Base-by-base conservation (phyloP, 371 early-diverging fungal species). In the Fennellomyces sp. region DNA sequence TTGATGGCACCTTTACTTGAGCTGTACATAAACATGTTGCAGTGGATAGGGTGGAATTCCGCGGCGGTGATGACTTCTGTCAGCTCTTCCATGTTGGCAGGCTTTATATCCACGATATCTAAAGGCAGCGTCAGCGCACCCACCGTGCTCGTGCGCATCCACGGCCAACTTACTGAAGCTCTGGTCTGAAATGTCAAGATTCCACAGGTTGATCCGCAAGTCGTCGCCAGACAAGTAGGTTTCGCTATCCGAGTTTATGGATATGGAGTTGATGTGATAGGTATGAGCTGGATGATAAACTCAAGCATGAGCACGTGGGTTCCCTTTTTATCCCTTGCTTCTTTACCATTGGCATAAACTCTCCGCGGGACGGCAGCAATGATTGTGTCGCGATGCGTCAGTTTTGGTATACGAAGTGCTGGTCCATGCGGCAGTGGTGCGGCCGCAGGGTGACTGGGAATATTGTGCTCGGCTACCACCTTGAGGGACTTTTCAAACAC, bases 71-170 rank as follows among this genome's bases (percentile, higher is more conserved):
- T 99, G 56, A 99, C 99, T 73, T 98, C 99, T 11, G 96, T 97
- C 61, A 99, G 76, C 64, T 99, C 99, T 71, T 98, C 98, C 95
- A 97, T 97, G 72, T 97, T 98, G 29, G 91, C 92, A 33, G 99
- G 99, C 80, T 99, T 99, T 64, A 99, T 97, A 80, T 99, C 99
- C 53, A 99, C 97, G 79, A 99, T 96, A 73, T 97, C 94, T 91
- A 72, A 6, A 30, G 35, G 48, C 31, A 39, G 42, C 12, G 19
- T 21, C 12, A 29, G 17, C 17, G 2, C 15, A 45, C 27, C 2
- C 53, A 28, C 38, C 49, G 41, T 17, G 15, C 21, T 21, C 42
- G 28, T 13, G 17, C 15, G 29, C 4, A 31, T 15, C 19, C 26
- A 23, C n/a, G 51, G 23, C n/a, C n/a, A n/a, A 41, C 83, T 63